Evolutionary conservation across 352 stramenopile genomes (phyloP), one percentile per base, ranked within the genome.

Genomic region (Pythium grandisporangium): DNA sequence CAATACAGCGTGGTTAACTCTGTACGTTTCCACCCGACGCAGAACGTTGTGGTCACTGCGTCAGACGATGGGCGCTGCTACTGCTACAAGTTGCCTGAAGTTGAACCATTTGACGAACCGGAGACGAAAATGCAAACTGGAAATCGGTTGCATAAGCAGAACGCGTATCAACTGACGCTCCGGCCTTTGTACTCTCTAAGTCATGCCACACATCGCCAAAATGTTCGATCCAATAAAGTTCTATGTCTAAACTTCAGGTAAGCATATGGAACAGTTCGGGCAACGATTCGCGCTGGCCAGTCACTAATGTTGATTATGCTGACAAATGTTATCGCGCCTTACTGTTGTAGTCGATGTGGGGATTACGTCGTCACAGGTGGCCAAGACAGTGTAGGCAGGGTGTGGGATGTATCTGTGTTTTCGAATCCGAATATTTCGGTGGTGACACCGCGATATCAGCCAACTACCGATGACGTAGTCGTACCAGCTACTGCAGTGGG

Each of bases 11-110:
- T 87, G 13, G 74, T 92, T 12, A 92, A 93, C 55, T 83, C 78
- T 12, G 70, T 86, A 42, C 72, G 75, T 26, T 97, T 97, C 47
- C 84, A 96, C 35, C 75, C 81, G 3, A 59, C 49, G 13, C 76
- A 84, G 35, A 93, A 93, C 35, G 71, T 95, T 14, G 75, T 96
- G 5, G 77, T 96, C n/a, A 95, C 78, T 1, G 84, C 84, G 13
- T 95, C 81, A n/a, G 88, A 97, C 42, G 88, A 97, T 52, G 89
- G 89, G 1, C 71, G 75, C 5, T 93, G 80, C 48, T 94, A 92
- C 37, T 89, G 90, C 51, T 97, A 95, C 65, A 89, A 92, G 40
- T 59, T 96, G 1, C 75, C 84, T 0, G 70, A 87, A 12, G 75
- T 95, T 21, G 60, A 62, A 8, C 48, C 47, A 1, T 66, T 66